phyloP scores from a whole-genome alignment of 192 early-diverging fungal genomes.

The Rhizoclosmatium sp. region DNA sequence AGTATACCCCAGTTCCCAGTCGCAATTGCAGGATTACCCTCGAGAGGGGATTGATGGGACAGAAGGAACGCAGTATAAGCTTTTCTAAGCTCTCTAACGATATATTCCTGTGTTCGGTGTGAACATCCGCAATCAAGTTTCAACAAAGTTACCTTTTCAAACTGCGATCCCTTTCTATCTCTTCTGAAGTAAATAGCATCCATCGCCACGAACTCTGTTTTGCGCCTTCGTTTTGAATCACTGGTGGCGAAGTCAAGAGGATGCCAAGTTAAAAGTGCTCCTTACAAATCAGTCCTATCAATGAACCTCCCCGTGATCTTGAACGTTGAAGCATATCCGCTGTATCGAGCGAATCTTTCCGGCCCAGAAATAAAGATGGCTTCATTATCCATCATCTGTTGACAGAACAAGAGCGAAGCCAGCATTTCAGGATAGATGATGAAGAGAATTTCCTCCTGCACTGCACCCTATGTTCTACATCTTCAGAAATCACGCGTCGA shows the following conservation, averaged over 20 bases:
- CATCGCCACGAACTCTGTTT: slow-evolving; percentile 49
- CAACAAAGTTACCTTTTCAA: slow-evolving; percentile 3
- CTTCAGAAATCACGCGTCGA: no score
- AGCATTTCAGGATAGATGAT: slow-evolving; percentile 58
- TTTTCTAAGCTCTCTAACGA: slow-evolving; percentile 56
- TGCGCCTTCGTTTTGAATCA: slow-evolving; percentile 37
- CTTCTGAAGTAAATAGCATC: slow-evolving; percentile 49
- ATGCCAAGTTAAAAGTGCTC: background rate
- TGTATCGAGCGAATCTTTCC: slow-evolving; percentile 52
- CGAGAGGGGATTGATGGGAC: slow-evolving; percentile 19
- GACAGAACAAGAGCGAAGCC: slow-evolving; percentile 48
- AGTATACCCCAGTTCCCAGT: slow-evolving; percentile 42
- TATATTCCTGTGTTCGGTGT: background rate
- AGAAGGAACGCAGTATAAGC: slow-evolving; percentile 54
- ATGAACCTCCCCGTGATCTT: slow-evolving; percentile 37
- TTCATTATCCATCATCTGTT: slow-evolving; percentile 50
- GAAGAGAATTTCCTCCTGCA: slow-evolving; percentile 63
- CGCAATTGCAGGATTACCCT: slow-evolving; percentile 20
- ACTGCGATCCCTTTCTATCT: slow-evolving; percentile 4
- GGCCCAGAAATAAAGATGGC: slow-evolving; percentile 49
- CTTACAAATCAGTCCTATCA: slow-evolving; percentile 31
- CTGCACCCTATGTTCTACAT: slow-evolving; percentile 39
- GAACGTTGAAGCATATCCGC: slow-evolving; percentile 52
- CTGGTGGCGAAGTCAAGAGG: slow-evolving; percentile 8
- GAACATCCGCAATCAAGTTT: background rate